phyloP scores from a whole-genome alignment of 371 early-diverging fungal species.

The Syncephalastrum monosporum region DNA sequence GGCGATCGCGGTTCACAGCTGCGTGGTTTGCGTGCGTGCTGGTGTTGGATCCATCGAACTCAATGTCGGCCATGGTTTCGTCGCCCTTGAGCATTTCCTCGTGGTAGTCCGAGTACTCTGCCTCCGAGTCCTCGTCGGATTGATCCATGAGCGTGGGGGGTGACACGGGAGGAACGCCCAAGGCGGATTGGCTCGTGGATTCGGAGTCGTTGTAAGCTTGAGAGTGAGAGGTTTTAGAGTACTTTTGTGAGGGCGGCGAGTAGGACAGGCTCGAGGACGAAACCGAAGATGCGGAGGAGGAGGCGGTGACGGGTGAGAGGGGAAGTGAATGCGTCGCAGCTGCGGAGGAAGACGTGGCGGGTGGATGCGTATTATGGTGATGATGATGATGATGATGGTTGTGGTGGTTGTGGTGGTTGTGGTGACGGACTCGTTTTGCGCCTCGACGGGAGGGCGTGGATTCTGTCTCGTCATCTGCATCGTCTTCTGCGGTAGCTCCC shows the following conservation, averaged over 20 bases:
- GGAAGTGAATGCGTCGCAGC: background rate
- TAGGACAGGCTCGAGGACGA: constrained; percentile 14
- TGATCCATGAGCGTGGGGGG: constrained; percentile 11
- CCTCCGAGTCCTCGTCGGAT: constrained; percentile 40
- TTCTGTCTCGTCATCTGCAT: constrained; percentile 7
- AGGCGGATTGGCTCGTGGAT: constrained; percentile 1
- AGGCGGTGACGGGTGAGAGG: constrained; percentile 8
- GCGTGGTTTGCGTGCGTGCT: background rate
- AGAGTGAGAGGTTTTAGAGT: background rate
- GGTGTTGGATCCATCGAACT: constrained; percentile 7
- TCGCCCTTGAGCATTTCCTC: constrained; percentile 61
- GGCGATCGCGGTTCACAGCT: constrained; percentile 3
- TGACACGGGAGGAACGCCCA: constrained; percentile 1
- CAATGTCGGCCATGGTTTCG: constrained; percentile 37
- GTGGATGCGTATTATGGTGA: no score
- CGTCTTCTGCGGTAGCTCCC: constrained; percentile 12
- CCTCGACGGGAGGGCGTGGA: background rate
- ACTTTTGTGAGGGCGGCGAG: constrained; percentile 16
- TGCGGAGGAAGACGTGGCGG: background rate
- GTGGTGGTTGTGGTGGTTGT: constrained; percentile 16
- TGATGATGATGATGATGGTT: constrained; percentile 9
- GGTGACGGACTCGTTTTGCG: constrained; percentile 18
- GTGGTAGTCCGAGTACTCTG: constrained; percentile 54
- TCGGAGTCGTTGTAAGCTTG: no score
- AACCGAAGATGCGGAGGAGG: constrained; percentile 13